Conservation (phyloP, 2,329 filamentous ascomycete species). For the Aspergillus piperis region DNA sequence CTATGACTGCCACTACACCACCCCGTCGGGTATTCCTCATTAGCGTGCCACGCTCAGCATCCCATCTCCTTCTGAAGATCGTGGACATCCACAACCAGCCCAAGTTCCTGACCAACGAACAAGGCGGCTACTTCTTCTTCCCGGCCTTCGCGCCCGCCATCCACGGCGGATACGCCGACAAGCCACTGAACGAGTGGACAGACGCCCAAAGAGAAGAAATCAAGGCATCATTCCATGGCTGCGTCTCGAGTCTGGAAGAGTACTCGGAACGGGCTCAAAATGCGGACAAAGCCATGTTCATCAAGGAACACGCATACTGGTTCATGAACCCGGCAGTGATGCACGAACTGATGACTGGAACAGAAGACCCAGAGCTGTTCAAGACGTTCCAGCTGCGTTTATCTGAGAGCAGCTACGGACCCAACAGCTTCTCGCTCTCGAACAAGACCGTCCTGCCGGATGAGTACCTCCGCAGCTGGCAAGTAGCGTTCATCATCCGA, state of each 20-base stretch:
- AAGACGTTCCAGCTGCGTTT: conserved; percentile 15
- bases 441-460: conserved; percentile 41
- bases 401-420: background rate
- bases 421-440: conserved; percentile 2
- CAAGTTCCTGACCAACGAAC: conserved; percentile 14
- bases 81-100: conserved; percentile 22
- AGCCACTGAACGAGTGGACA: conserved; percentile 28
- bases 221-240: conserved; percentile 25
- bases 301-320: conserved; percentile 39
- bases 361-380: conserved; percentile 4
- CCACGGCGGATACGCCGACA: conserved; percentile 8
- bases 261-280: conserved; percentile 21
- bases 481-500: conserved; percentile 40
- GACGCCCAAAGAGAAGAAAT: conserved; percentile 25
- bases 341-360: background rate
- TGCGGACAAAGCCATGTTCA: conserved; percentile 32
- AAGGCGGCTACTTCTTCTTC: conserved; percentile 25
- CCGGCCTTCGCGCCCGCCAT: conserved; percentile 10
- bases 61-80: conserved; percentile 23
- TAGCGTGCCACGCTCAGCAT: conserved; percentile 22
- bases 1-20: background rate
- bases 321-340: conserved; percentile 22
- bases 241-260: conserved; percentile 29
- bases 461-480: conserved; percentile 36
- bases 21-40: conserved; percentile 12